Evolutionary conservation across 2,329 filamentous ascomycete genomes (phyloP), one percentile per base, ranked within the genome.

Genomic region (Penicillium sp.): DNA sequence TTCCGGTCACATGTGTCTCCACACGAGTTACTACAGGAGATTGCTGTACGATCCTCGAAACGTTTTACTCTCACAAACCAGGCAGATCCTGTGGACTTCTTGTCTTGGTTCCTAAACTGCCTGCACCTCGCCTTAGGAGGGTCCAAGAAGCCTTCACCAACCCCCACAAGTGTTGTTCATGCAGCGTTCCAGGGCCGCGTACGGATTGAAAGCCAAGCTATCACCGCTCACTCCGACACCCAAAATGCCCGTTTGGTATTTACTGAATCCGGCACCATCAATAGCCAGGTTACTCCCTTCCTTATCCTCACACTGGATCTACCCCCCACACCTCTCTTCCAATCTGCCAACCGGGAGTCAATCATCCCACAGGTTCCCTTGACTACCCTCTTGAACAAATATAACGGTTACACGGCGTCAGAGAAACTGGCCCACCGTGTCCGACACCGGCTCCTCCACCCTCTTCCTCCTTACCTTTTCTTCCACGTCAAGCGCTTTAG

Each of bases 401-500:
- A 99, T 80, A 93, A 97, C 75, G 94, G 94, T 64, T 78, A 90
- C 43, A 87, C 85, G 40, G 87, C 91, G 0, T 93, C 96, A 72
- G 94, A 99, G 71, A 91, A 93, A 70, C 85, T 93, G 66, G 89
- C 92, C 53, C 90, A 93, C 68, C 87, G 94, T 62, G 89, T 93
- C 68, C 88, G 94, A 35, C 97, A 97, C 77, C 87, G 93, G 17
- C 82, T 99, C 5, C 79, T 96, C 48, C 93, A 96, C 69, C 94
- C 94, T 0, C 82, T 99, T 0, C 94, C 94, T 0, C 93, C 93
- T 0, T 97, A 89, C 72, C 85, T 99, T 19, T 81, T 94, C 53
- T 91, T 99, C 78, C 93, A 99, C 79, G 88, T 97, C 79, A 97
- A 97, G 80, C 91, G 94, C 67, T 99, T 99, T 82, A 91, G 88